phyloP scores from a whole-genome alignment of 495 filamentous ascomycete genomes.

The Tricharina praecox region DNA sequence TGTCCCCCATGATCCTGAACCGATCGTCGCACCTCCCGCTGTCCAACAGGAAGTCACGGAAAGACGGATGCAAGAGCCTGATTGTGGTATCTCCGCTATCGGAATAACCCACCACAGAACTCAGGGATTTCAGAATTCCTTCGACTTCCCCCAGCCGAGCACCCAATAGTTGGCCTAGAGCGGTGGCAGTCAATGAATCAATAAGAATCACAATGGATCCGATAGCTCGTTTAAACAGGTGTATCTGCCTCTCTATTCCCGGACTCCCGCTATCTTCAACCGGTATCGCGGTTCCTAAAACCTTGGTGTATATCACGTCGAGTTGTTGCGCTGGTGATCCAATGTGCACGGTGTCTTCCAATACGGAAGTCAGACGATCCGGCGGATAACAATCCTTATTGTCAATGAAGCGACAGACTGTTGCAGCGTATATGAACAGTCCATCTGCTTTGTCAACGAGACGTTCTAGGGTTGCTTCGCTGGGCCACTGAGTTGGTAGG shows the following conservation, averaged over 20 bases:
- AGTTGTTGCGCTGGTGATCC: slow-evolving; percentile 2
- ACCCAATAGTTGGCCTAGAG: not conserved
- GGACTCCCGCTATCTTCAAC: not conserved
- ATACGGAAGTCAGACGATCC: not conserved
- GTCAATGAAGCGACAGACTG: slow-evolving; percentile 16
- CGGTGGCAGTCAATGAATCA: not conserved
- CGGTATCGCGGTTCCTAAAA: not conserved
- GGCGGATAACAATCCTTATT: not conserved
- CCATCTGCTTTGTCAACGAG: slow-evolving; percentile 15
- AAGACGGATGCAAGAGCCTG: slow-evolving; percentile 23
- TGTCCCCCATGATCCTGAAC: slow-evolving; percentile 27
- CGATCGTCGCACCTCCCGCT: slow-evolving; percentile 7
- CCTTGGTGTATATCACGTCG: slow-evolving; percentile 3
- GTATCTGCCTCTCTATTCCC: not conserved
- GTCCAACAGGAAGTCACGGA: slow-evolving; percentile 26
- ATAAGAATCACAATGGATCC: slow-evolving; percentile 5
- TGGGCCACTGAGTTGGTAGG: slow-evolving; percentile 4
- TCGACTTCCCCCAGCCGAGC: not conserved
- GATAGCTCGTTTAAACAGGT: slow-evolving; percentile 1
- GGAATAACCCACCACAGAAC: slow-evolving; percentile 3
- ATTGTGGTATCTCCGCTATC: slow-evolving; percentile 9
- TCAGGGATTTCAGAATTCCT: not conserved
- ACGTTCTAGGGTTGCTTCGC: slow-evolving; percentile 2
- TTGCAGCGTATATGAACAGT: slow-evolving; percentile 20
- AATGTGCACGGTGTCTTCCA: not conserved